phyloP scores from a whole-genome alignment of 345 rosid genomes.

The Eucalyptus polyanthemos region DNA sequence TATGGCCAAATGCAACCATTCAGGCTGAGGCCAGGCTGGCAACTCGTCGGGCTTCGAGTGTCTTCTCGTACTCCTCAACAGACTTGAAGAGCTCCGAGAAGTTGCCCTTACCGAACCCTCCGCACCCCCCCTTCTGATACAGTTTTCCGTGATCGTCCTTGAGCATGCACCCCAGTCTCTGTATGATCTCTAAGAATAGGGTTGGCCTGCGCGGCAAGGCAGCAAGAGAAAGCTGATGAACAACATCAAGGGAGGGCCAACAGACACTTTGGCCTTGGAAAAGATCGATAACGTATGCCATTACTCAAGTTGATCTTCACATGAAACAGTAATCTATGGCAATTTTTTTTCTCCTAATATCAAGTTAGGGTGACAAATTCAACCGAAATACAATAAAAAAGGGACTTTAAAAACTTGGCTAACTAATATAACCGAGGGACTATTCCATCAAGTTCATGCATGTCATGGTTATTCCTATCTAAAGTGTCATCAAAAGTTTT shows the following conservation, averaged over 20 bases:
- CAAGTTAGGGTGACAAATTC: neutral
- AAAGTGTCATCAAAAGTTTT: neutral
- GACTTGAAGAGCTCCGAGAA: conserved; percentile 89
- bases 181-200: conserved; percentile 86
- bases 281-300: neutral
- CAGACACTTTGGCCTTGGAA: neutral
- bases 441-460: neutral
- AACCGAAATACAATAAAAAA: neutral
- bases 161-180: conserved; percentile 72
- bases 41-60: conserved; percentile 41
- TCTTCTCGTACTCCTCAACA: conserved; percentile 87
- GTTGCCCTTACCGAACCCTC: conserved; percentile 93
- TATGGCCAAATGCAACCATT: neutral
- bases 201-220: conserved; percentile 43
- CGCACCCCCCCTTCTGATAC: conserved; percentile 86
- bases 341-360: neutral
- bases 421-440: neutral
- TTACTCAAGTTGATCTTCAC: neutral
- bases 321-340: neutral
- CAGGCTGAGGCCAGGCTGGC: conserved; percentile 5
- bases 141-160: conserved; percentile 51
- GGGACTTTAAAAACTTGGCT: neutral
- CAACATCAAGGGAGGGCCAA: neutral
- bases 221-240: neutral
- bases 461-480: neutral